Evolutionary conservation across 768 basidiomycete genomes (phyloP).

Genomic region (Mycena haematopus): DNA sequence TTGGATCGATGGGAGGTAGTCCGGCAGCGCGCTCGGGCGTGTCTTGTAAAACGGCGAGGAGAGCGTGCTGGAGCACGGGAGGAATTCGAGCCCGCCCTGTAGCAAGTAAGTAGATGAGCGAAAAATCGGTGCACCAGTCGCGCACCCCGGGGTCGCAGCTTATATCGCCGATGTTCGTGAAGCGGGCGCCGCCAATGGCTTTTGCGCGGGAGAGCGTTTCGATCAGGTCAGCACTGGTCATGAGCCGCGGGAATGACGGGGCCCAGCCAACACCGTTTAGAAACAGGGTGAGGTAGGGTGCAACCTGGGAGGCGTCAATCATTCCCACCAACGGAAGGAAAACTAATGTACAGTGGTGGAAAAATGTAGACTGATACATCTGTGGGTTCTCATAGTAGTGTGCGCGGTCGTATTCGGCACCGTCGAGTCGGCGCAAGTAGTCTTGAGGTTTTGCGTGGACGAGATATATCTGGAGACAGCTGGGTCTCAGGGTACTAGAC

Average conservation of each 20-base stretch:
- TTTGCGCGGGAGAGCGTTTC: conserved; percentile 56
- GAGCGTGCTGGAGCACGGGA: conserved; percentile 78
- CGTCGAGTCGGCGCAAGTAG: conserved; percentile 70
- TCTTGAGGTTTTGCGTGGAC: conserved; percentile 73
- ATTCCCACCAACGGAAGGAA: neutral
- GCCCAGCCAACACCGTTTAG: conserved; percentile 91
- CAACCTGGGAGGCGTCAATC: conserved; percentile 57
- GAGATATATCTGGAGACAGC: conserved; percentile 65
- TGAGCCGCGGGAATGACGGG: conserved; percentile 76
- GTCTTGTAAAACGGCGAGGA: conserved; percentile 73
- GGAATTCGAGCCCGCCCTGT: conserved; percentile 86
- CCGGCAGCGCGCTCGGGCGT: conserved; percentile 47
- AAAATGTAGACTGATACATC: conserved; percentile 71
- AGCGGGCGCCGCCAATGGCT: conserved; percentile 59
- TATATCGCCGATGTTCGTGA: conserved; percentile 83
- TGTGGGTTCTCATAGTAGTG: conserved; percentile 80
- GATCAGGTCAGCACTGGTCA: conserved; percentile 69
- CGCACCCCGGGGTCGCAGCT: conserved; percentile 88
- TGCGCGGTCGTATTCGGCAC: conserved; percentile 60
- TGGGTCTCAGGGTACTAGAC: neutral
- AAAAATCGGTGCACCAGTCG: neutral
- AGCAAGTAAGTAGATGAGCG: neutral
- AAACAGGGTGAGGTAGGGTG: conserved; percentile 84
- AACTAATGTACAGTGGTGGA: conserved; percentile 56
- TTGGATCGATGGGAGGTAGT: conserved; percentile 62